Evolutionary conservation across 208 protist genomes (phyloP).

Genomic region (Borovskyia barvae): DNA sequence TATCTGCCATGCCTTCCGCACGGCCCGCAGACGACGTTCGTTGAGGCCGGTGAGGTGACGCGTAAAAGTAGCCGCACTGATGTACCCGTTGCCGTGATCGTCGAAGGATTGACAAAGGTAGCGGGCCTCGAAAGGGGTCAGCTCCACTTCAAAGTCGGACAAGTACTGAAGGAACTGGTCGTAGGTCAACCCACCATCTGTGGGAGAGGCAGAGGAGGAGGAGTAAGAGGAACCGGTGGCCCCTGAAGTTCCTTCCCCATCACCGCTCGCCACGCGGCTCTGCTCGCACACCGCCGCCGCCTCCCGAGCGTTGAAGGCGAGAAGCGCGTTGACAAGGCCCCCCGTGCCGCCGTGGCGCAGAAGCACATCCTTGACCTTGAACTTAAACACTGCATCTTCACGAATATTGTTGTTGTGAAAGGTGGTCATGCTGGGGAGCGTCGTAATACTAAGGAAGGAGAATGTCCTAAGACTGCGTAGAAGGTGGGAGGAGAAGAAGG

Average conservation of each 20-base stretch:
- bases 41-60: conserved; percentile 82
- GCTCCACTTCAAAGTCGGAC: conserved; percentile 35
- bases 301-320: conserved; percentile 47
- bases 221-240: neutral
- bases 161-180: conserved; percentile 54
- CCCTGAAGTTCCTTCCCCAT: neutral
- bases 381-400: conserved; percentile 66
- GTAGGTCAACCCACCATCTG: conserved; percentile 37
- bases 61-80: conserved; percentile 55
- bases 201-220: neutral
- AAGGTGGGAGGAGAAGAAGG: too few species aligned
- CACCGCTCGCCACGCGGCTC: conserved; percentile 9
- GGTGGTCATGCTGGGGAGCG: conserved; percentile 33
- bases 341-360: conserved; percentile 36
- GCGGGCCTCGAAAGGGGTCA: conserved; percentile 42
- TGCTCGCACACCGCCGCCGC: conserved; percentile 28
- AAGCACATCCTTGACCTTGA: conserved; percentile 66
- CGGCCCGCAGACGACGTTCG: conserved; percentile 57
- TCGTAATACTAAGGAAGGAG: too few species aligned
- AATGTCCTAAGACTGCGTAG: too few species aligned
- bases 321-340: conserved; percentile 57
- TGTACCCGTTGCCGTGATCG: conserved; percentile 49
- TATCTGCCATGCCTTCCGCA: conserved; percentile 57
- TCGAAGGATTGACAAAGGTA: conserved; percentile 81
- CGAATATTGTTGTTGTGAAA: conserved; percentile 72